phyloP scores from a whole-genome alignment of 75 land plant species.

The Adiantum capillusveneris region DNA sequence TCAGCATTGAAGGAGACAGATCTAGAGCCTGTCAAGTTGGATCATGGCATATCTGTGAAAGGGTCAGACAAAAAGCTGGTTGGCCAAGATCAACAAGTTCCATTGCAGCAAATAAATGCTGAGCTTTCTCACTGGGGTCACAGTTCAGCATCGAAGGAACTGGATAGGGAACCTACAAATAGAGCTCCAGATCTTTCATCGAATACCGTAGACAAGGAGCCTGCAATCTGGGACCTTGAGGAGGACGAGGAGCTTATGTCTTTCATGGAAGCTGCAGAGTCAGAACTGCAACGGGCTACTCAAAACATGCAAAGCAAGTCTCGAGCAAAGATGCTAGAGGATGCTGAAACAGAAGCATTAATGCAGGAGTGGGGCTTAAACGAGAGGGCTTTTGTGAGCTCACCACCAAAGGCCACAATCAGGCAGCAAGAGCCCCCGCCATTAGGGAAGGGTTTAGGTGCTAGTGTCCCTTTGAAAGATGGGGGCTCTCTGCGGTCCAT shows the following conservation, averaged over 20 bases:
- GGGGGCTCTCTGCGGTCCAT: slow-evolving; percentile 86
- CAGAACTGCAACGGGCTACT: slow-evolving; percentile 44
- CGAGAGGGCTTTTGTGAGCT: slow-evolving; percentile 57
- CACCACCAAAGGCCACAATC: slow-evolving; percentile 42
- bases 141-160: too few species aligned
- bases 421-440: slow-evolving; percentile 52
- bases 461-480: slow-evolving; percentile 61
- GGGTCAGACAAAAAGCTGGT: too few species aligned
- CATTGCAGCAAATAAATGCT: too few species aligned
- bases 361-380: slow-evolving; percentile 91
- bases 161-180: too few species aligned
- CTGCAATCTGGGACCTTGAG: too few species aligned
- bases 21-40: too few species aligned
- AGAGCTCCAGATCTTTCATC: too few species aligned
- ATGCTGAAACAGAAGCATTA: slow-evolving; percentile 77
- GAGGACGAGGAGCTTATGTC: slow-evolving; percentile 45
- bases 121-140: too few species aligned
- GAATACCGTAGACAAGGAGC: too few species aligned
- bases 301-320: slow-evolving; percentile 34
- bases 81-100: too few species aligned
- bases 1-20: too few species aligned
- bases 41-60: too few species aligned
- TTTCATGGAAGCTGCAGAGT: slow-evolving; percentile 41
- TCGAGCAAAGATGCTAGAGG: slow-evolving; percentile 74
- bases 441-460: slow-evolving; percentile 71